Conservation (phyloP, 2,329 filamentous ascomycete genomes). For the Fusarium sp. region DNA sequence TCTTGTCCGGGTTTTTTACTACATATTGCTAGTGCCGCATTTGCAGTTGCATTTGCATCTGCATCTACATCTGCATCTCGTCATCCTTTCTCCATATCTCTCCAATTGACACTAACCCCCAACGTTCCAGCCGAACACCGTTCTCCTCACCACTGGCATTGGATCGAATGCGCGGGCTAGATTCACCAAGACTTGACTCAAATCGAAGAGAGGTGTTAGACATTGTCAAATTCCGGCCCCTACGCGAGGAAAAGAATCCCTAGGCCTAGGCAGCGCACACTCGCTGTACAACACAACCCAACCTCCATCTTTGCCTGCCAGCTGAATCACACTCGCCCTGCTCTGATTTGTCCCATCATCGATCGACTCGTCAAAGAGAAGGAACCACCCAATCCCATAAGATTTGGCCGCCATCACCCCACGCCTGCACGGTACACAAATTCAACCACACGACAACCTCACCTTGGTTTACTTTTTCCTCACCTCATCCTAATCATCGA, state of each 20-base stretch:
- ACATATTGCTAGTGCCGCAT: conserved; percentile 11
- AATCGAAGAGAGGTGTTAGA: conserved; percentile 30
- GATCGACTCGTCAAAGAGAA: conserved; percentile 27
- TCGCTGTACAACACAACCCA: not conserved
- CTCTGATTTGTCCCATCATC: conserved; percentile 25
- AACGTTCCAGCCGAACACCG: conserved; percentile 24
- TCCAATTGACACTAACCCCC: conserved; percentile 10
- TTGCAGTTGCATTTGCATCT: not conserved
- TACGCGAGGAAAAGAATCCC: not conserved
- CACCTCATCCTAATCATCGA: not conserved
- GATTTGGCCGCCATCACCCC: conserved; percentile 9
- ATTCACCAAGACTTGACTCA: conserved; percentile 28
- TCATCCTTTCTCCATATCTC: conserved; percentile 16
- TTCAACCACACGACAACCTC: conserved; percentile 20
- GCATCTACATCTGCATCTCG: not conserved
- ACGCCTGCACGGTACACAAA: not conserved
- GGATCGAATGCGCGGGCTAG: conserved; percentile 11
- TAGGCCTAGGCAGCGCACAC: not conserved
- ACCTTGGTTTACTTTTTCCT: conserved; percentile 4
- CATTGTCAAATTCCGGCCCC: conserved; percentile 29
- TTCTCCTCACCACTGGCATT: conserved; percentile 34
- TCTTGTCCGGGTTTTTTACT: not conserved
- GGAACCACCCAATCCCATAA: conserved; percentile 25
- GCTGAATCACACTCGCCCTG: conserved; percentile 16
- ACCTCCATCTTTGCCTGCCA: conserved; percentile 11